Base-by-base conservation (phyloP, 441 rosid species). In the Pelargonium fulgidum region DNA sequence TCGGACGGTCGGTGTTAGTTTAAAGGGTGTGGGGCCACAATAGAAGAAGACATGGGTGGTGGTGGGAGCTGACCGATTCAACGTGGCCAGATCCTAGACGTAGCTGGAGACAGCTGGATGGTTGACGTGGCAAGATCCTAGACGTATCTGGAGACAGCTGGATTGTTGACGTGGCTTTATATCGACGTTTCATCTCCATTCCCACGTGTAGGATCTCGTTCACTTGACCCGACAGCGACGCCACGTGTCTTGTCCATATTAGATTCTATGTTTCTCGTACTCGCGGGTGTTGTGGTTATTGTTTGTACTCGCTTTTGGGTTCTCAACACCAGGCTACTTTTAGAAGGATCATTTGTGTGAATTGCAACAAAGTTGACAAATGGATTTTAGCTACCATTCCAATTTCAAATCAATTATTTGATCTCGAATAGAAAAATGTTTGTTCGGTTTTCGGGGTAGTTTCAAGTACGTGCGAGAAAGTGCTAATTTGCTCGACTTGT, bases 1-100 rank as follows among this genome's bases (percentile, higher is more conserved):
- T 47, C 54, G 54, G 54, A 47, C 54, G 54, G 54, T n/a, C 4
- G 54, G 54, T n/a, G 13, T 10, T 47, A 47, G 54, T 47, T 47
- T 47, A 47, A 10, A 12, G 2, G 16, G 13, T 29, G 36, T 29
- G n/a, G 54, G 16, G 54, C 13, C 54, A 45, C 54, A 10, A 47
- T 47, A 10, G 54, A 47, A 47, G 54, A 47, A 47, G 54, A 47
- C 54, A 47, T 47, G 54, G 54, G 54, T 29, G 3, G 36, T 29
- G 36, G 36, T 29, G 36, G 36, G 36, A 29, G 54, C n/a, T 47
- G 54, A 47, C 54, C 16, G 4, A 12, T 10, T 47, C 54, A 47
- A 47, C 54, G 54, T 47, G 54, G 54, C 54, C 54, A 47, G 54
- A 47, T 12, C n/a, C 13, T 47, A 47, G n/a, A 47, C 54, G 52